Evolutionary conservation across 2,329 filamentous ascomycete genomes (phyloP).

Genomic region (Lachnellula subtilissima): DNA sequence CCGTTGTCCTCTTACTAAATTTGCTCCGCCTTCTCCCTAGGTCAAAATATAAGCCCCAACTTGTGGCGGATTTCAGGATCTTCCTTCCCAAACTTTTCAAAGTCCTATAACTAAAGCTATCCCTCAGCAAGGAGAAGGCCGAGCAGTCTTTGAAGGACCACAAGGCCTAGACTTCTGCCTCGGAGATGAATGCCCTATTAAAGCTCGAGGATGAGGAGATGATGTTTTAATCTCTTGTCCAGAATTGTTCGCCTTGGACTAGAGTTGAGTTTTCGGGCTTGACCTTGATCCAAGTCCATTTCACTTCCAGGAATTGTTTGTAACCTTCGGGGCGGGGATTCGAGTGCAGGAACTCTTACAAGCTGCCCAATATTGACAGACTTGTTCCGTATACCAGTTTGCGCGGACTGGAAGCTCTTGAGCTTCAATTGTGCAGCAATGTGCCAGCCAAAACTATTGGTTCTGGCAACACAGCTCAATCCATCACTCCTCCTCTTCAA

Average conservation of each 20-base stretch:
- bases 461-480: neutral
- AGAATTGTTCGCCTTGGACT: conserved; percentile 45
- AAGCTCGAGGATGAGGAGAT: conserved; percentile 32
- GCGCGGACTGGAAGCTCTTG: too few species aligned
- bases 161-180: neutral
- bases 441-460: too few species aligned
- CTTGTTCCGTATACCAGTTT: too few species aligned
- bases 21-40: conserved; percentile 46
- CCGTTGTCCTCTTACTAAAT: conserved; percentile 50
- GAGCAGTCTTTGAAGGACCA: conserved; percentile 40
- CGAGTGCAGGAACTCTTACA: neutral
- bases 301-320: conserved; percentile 20
- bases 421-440: too few species aligned
- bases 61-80: conserved; percentile 40
- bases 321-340: conserved; percentile 17
- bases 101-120: too few species aligned
- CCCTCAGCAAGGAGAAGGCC: conserved; percentile 46
- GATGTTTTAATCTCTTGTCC: conserved; percentile 49
- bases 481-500: conserved; percentile 12
- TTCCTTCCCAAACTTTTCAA: conserved; percentile 40
- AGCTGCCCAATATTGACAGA: too few species aligned
- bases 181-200: conserved; percentile 21
- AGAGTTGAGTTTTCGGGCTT: conserved; percentile 54
- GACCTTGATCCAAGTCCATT: conserved; percentile 39
- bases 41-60: conserved; percentile 26